Conservation (phyloP, 73 alveolate genomes). For the Uronychia setigera region DNA sequence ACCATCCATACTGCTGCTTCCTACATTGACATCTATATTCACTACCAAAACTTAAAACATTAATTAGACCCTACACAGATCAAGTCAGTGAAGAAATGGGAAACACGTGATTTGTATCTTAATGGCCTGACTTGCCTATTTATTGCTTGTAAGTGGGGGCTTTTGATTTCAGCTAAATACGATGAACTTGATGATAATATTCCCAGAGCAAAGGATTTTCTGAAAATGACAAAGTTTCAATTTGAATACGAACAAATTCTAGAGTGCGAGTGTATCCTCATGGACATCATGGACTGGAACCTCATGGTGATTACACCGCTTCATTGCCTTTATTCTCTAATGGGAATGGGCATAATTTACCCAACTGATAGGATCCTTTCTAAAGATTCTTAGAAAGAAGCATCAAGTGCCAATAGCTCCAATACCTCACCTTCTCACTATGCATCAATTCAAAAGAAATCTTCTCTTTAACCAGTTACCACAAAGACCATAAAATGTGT, state of each 20-base stretch:
- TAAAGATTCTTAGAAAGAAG: neutral
- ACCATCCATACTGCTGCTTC: conserved; percentile 47
- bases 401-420: neutral
- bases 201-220: conserved; percentile 42
- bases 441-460: conserved; percentile 5
- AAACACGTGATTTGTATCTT: neutral
- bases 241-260: conserved; percentile 24
- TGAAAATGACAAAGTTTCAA: conserved; percentile 6
- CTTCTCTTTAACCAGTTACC: conserved; percentile 1
- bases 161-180: conserved; percentile 35
- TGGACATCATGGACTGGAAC: conserved; percentile 41
- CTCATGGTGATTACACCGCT: conserved; percentile 39
- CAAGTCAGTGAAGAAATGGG: too few species aligned
- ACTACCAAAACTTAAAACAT: too few species aligned
- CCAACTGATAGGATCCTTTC: neutral
- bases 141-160: conserved; percentile 2
- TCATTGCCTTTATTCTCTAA: conserved; percentile 27
- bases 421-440: neutral
- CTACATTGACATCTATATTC: conserved; percentile 25
- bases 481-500: conserved; percentile 38
- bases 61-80: too few species aligned
- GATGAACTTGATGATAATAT: conserved; percentile 60
- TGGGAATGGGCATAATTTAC: conserved; percentile 8
- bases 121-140: conserved; percentile 9
- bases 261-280: conserved; percentile 15